These are phyloP conservation scores for Staphylotrichum longicolle DNA, from an alignment of 495 filamentous ascomycete species.

Conservation along the genomic window DNA sequence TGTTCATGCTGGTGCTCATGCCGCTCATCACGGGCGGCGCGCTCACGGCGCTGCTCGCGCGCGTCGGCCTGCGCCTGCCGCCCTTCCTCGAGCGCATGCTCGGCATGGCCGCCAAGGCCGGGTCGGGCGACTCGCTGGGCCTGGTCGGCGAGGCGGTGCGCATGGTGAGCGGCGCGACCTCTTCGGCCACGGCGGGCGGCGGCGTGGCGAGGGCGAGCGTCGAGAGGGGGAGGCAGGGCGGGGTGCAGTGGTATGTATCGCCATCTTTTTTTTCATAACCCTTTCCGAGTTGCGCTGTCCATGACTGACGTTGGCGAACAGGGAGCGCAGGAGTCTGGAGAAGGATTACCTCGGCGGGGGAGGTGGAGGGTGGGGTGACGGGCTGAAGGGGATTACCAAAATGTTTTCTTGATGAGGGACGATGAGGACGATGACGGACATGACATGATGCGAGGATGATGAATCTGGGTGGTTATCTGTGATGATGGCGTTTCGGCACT, in stretches of 20 bases:
- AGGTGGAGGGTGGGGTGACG: slow-evolving; percentile 43
- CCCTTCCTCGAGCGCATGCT: slow-evolving; percentile 53
- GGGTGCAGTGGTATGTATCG: slow-evolving; percentile 30
- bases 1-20: slow-evolving; percentile 80
- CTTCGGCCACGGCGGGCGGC: not conserved
- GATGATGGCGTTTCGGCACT: too few relatives aligned
- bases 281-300: not conserved
- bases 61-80: slow-evolving; percentile 75
- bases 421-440: not conserved
- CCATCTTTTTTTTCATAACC: not conserved
- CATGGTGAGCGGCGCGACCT: slow-evolving; percentile 37
- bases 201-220: not conserved
- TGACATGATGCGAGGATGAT: not conserved
- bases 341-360: slow-evolving; percentile 31
- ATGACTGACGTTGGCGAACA: not conserved
- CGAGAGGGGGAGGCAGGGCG: slow-evolving; percentile 31
- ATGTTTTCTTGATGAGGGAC: slow-evolving; percentile 53
- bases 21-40: slow-evolving; percentile 80
- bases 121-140: slow-evolving; percentile 52
- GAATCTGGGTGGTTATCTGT: too few relatives aligned
- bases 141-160: slow-evolving; percentile 51
- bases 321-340: slow-evolving; percentile 43
- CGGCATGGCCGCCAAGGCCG: slow-evolving; percentile 52
- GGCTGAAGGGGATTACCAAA: slow-evolving; percentile 59
- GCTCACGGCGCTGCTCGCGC: slow-evolving; percentile 64